These are phyloP conservation scores for Colletotrichum gloeosporioides DNA, from an alignment of 2,329 filamentous ascomycete species.

Conservation along the genomic window DNA sequence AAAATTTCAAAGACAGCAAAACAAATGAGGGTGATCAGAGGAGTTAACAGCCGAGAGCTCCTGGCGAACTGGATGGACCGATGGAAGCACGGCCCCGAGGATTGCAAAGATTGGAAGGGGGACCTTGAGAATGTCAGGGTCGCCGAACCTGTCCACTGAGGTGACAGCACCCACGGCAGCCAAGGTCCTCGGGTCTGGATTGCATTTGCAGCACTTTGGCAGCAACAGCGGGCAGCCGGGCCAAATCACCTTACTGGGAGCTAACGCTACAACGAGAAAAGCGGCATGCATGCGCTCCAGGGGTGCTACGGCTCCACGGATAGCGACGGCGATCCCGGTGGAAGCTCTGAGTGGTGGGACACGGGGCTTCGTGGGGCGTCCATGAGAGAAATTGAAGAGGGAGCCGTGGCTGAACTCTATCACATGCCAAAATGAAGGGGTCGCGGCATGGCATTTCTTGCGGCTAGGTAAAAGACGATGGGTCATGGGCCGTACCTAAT, in stretches of 20 bases:
- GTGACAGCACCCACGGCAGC: not conserved
- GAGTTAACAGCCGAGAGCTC: not conserved
- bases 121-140: slow-evolving; percentile 21
- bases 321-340: slow-evolving; percentile 13
- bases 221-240: not conserved
- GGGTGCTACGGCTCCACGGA: slow-evolving; percentile 12
- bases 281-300: slow-evolving; percentile 14
- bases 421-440: slow-evolving; percentile 14
- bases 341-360: slow-evolving; percentile 8
- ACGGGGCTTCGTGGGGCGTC: slow-evolving; percentile 8
- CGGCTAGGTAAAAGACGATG: not conserved
- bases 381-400: slow-evolving; percentile 14
- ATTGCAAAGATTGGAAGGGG: slow-evolving; percentile 13
- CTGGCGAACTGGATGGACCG: not conserved
- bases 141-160: not conserved
- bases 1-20: not conserved
- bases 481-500: not conserved
- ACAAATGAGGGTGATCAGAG: not conserved
- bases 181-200: not conserved
- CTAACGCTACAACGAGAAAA: slow-evolving; percentile 10
- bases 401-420: slow-evolving; percentile 23
- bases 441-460: not conserved
- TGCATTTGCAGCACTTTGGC: not conserved
- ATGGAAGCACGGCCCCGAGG: not conserved
- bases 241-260: not conserved